Percentiles rank a stretch among this genome's conserved stretches.
phyloP scores from a whole-genome alignment of 257 asterid genomes.

The Solanum ahanhuiri region DNA sequence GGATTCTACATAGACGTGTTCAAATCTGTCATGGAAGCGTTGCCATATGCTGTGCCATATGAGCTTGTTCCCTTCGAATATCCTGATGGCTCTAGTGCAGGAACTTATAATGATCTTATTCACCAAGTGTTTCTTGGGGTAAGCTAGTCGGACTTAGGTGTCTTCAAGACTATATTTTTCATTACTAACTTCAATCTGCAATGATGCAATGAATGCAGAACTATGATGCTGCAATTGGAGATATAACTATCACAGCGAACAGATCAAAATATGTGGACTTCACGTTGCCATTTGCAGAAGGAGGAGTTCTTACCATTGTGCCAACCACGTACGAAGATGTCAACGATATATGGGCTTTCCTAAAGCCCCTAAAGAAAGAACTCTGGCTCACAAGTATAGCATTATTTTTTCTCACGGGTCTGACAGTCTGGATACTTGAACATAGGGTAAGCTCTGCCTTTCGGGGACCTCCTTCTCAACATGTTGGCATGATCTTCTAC shows the following conservation, averaged over 20 bases:
- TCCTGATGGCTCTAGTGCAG: conserved; percentile 16
- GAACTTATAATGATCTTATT: conserved; percentile 38
- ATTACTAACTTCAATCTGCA: neutral
- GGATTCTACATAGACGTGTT: conserved; percentile 27
- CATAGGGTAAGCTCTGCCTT: neutral
- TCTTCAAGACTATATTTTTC: neutral
- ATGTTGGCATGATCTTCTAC: conserved; percentile 1
- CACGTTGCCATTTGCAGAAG: conserved; percentile 1
- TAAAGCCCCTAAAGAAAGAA: conserved; percentile 2
- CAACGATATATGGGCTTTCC: conserved; percentile 4
- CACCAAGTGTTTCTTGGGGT: conserved; percentile 22
- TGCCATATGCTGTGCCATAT: conserved; percentile 28
- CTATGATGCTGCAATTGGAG: neutral
- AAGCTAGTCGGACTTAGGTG: neutral
- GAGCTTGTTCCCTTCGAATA: conserved; percentile 17
- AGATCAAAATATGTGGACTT: neutral
- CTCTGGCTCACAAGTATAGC: neutral
- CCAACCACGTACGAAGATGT: neutral
- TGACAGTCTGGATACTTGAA: neutral
- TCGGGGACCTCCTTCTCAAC: conserved; percentile 2
- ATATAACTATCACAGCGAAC: neutral
- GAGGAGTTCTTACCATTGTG: neutral
- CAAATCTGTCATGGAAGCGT: conserved; percentile 19
- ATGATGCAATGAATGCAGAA: neutral
- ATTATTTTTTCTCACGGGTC: neutral